phyloP scores from a whole-genome alignment of 2,329 filamentous ascomycete genomes.

The Cylindrodendrum hubeiense region DNA sequence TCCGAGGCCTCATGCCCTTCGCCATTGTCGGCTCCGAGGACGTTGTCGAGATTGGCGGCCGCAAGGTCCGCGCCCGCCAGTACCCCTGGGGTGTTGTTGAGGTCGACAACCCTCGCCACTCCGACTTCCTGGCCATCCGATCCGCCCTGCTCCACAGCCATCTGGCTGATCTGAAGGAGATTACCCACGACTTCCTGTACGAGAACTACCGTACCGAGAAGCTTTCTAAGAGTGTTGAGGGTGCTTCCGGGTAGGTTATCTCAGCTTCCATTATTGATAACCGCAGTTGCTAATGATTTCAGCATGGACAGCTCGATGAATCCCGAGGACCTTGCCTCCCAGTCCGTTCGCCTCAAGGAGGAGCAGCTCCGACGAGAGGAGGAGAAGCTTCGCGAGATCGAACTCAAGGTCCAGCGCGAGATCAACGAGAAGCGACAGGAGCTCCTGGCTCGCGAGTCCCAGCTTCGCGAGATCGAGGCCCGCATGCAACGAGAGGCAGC shows the following conservation, averaged over 20 bases:
- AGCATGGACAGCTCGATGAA: conserved; percentile 87
- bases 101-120: conserved; percentile 99
- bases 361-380: conserved; percentile 99
- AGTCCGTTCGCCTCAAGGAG: conserved; percentile 99
- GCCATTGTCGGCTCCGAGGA: conserved; percentile 99
- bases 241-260: conserved; percentile 83
- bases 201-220: conserved; percentile 99
- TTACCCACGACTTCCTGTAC: conserved; percentile 99
- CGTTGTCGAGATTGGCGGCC: conserved; percentile 91
- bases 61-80: conserved; percentile 92
- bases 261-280: not conserved
- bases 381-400: conserved; percentile 99
- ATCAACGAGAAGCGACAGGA: conserved; percentile 99
- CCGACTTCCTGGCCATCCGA: conserved; percentile 96
- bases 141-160: conserved; percentile 98
- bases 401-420: conserved; percentile 99
- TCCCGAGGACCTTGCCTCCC: conserved; percentile 94
- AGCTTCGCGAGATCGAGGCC: conserved; percentile 98
- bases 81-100: conserved; percentile 99
- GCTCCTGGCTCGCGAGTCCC: conserved; percentile 94
- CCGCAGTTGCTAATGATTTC: conserved; percentile 47
- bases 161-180: conserved; percentile 98
- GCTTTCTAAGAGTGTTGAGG: conserved; percentile 98
- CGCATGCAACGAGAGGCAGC: conserved; percentile 92
- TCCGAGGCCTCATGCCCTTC: conserved; percentile 97